Base-by-base conservation (phyloP, 768 basidiomycete genomes). In the Psilocybe tampanensis region DNA sequence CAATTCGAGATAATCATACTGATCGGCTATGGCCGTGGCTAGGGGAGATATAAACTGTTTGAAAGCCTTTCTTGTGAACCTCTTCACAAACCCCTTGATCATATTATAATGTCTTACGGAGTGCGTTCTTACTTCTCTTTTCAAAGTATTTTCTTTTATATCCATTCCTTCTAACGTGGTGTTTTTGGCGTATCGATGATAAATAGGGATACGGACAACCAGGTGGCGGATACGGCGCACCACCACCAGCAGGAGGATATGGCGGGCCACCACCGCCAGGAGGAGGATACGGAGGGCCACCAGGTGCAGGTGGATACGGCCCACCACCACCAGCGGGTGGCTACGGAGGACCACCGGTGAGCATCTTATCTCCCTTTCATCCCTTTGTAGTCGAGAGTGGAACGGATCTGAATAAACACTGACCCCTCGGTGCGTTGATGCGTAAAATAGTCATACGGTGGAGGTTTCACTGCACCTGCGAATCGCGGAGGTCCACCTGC, bases 401-500 rank as follows among this genome's bases (percentile, higher is more conserved):
- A n/a, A n/a, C n/a, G n/a, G n/a, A n/a, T n/a, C n/a, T n/a, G n/a
- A n/a, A n/a, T n/a, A n/a, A n/a, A n/a, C n/a, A n/a, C n/a, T n/a
- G n/a, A n/a, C n/a, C n/a, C n/a, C n/a, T n/a, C n/a, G n/a, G n/a
- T 23, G 39, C 42, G 9, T 41, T 29, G n/a, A 11, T 17, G 29
- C 29, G 4, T 29, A 29, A 5, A 4, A 29, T 51, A 76, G 76
- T 67, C 67, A 23, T 77, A 78, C 45, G 73, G 70, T 26, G 76
- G 76, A 24, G 76, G 77, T 22, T 78, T 79, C 57, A 64, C 70
- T 9, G 59, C 74, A 13, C 70, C 68, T 1, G 72, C 71, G 1
- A 69, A 64, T 18, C 67, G 67, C 15, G 82, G 76, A 8, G 76
- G n/a, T n/a, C n/a, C n/a, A n/a, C n/a, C 86, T 6, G 80, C 84